Base-by-base conservation (phyloP, 495 filamentous ascomycete species). In the Xylaria sp. region DNA sequence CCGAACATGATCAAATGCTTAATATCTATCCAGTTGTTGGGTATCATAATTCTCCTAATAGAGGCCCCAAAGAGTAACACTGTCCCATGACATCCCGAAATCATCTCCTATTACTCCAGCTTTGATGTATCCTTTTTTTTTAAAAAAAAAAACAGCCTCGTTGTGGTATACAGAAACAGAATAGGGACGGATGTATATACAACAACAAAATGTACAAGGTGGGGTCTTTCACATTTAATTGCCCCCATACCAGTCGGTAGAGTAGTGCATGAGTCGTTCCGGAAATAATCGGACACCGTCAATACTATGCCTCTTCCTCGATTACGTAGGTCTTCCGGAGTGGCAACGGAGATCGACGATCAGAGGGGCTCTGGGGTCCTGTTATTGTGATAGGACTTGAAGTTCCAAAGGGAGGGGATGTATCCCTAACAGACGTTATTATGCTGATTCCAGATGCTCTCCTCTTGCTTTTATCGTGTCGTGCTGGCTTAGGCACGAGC, bases 261-360 rank as follows among this genome's bases (percentile, higher is more conserved):
- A n/a, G n/a, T n/a, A n/a, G n/a, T 31, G 57, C 1, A 19, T 40
- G 33, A 35, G 21, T n/a, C 50, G 3, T 59, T 5, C 6, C 12
- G 12, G 24, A 24, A 46, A 19, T n/a, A 19, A 2, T 24, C n/a
- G 19, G 24, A 12, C 44, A 19, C 19, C 17, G 15, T 43, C 26
- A 14, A 44, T 29, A 1, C 44, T 57, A 64, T 33, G 48, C 29
- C 53, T 72, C 70, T 55, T 72, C 70, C 70, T 72, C 70, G 7
- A 72, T 72, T 40, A 72, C 63, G 33, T 67, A 71, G 17, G 69
- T 71, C 33, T 67, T 35, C 41, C 26, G 69, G 41, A 17, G 21
- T 11, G 43, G 68, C 19, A 33, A 31, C 14, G 58, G 55, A 53
- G 44, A 19, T 35, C 40, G 69, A 41, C 44, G n/a, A 70, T n/a